Conservation (phyloP, 2,329 filamentous ascomycete genomes). For the Apiospora phragmitis region DNA sequence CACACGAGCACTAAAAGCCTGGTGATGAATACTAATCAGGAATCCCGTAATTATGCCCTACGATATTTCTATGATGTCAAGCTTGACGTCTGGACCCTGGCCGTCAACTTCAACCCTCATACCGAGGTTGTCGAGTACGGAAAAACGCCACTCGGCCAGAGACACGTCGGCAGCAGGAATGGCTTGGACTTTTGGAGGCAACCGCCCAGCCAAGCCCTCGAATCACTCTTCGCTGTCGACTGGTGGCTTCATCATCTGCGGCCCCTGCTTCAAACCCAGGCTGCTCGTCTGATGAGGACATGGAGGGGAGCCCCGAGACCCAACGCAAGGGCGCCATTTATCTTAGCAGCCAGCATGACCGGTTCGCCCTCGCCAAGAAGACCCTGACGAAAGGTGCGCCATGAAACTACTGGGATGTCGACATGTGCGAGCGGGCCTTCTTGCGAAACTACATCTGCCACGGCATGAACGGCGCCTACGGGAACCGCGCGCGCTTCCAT, state of each 20-base stretch:
- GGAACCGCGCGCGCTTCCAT: background rate
- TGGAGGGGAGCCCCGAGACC: too few relatives aligned
- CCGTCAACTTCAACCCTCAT: fast-evolving
- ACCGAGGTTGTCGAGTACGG: background rate
- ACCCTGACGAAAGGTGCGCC: background rate
- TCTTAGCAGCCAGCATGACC: background rate
- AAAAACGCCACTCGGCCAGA: fast-evolving
- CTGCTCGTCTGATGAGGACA: too few relatives aligned
- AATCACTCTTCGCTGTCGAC: too few relatives aligned
- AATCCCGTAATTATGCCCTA: background rate
- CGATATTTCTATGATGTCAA: background rate
- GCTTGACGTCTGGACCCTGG: background rate
- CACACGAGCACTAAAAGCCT: background rate
- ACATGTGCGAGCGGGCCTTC: background rate
- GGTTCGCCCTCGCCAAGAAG: background rate
- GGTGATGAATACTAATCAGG: background rate
- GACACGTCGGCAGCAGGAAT: fast-evolving
- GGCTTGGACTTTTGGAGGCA: background rate
- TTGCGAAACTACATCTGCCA: background rate
- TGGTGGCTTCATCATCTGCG: too few relatives aligned
- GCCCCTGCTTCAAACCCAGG: too few relatives aligned
- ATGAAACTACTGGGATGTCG: background rate
- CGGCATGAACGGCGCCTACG: background rate
- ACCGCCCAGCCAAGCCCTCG: too few relatives aligned
- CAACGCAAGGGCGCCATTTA: background rate